A percentile compares a stretch with the other conserved stretches of the same genome.
Conservation (phyloP, 148 eudicot species). For the Fagopyrum homotropicum region DNA sequence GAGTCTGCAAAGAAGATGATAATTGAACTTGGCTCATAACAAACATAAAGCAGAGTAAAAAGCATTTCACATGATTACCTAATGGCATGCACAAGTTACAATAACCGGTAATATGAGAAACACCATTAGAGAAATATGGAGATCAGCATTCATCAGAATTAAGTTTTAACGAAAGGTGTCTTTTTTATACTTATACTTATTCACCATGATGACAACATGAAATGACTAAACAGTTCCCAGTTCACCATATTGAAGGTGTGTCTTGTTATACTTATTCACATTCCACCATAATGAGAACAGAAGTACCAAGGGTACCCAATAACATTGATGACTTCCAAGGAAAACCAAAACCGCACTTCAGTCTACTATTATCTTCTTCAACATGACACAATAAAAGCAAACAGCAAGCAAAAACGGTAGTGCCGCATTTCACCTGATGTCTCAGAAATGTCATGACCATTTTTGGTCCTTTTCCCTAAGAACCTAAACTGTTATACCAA, state of each 20-base stretch:
- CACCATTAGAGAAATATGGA: not conserved
- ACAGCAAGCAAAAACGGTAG: not conserved
- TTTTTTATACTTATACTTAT: not conserved
- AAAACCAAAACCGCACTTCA: not conserved
- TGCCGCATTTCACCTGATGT: not conserved
- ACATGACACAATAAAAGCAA: not conserved
- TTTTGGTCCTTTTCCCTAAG: not conserved
- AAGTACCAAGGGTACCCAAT: not conserved
- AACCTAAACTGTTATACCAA: not conserved
- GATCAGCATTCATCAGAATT: not conserved
- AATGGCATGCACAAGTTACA: not conserved
- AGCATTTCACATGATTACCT: not conserved
- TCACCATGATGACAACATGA: not conserved
- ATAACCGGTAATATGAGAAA: not conserved
- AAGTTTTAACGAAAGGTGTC: not conserved
- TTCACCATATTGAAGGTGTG: not conserved
- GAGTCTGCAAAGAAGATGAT: conserved; percentile 42
- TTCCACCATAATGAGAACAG: not conserved
- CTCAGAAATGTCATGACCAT: not conserved
- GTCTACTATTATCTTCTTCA: not conserved
- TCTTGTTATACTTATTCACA: too few species aligned
- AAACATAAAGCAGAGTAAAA: not conserved
- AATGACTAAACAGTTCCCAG: conserved; percentile 1
- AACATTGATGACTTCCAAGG: not conserved
- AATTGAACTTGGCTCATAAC: not conserved